A percentile compares a stretch with the other conserved stretches of the same genome.
Evolutionary conservation across 345 rosid species (phyloP).

Genomic region (Balakata baccata): DNA sequence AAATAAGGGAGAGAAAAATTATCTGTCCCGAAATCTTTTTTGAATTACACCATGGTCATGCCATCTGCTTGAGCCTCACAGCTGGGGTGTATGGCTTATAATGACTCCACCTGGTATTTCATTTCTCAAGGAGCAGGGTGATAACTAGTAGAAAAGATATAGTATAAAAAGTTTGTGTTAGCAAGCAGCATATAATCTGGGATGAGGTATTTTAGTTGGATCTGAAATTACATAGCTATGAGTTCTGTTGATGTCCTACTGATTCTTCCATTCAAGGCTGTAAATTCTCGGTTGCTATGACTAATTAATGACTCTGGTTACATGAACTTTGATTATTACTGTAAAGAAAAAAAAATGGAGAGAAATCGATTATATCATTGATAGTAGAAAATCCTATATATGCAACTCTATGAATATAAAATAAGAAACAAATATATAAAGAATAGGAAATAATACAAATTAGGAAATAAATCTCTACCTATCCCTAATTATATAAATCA

Average conservation of each 20-base stretch:
- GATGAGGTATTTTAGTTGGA: not conserved
- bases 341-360: no score
- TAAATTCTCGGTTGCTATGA: not conserved
- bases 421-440: no score
- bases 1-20: not conserved
- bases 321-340: not conserved
- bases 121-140: not conserved
- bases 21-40: no score
- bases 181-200: not conserved
- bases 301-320: not conserved
- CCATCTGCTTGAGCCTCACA: not conserved
- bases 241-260: not conserved
- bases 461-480: no score
- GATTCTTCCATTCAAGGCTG: not conserved
- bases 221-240: not conserved
- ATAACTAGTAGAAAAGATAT: no score
- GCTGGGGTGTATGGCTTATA: not conserved
- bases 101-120: not conserved
- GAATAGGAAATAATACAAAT: no score
- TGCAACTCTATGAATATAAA: no score
- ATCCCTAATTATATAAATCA: no score
- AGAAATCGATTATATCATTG: no score
- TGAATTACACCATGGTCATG: not conserved
- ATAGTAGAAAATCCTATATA: no score
- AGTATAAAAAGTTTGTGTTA: not conserved